A percentile compares a stretch with the other conserved stretches of the same genome.
These are phyloP conservation scores for Eremochloa ophiuroides DNA, from an alignment of 176 grass and related monocot species.

Conservation along the genomic window DNA sequence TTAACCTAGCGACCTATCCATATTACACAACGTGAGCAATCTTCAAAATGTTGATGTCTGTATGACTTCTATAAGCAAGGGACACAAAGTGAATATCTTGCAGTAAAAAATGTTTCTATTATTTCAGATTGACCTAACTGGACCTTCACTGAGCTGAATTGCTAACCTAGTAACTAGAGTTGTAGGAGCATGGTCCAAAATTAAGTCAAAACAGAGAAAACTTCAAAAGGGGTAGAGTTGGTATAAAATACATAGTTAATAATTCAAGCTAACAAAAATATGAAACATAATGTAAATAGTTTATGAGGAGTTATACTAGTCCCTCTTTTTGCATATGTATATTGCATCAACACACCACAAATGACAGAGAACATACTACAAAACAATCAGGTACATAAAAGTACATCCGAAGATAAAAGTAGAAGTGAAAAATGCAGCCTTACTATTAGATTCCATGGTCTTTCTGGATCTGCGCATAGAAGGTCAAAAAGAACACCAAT, in stretches of 20 bases:
- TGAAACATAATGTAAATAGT: background rate
- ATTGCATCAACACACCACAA: background rate
- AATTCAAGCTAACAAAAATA: background rate
- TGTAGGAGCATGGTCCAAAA: background rate
- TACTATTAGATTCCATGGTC: constrained; percentile 97
- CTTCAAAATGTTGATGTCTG: background rate
- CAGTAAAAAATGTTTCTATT: background rate
- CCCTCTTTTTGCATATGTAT: background rate
- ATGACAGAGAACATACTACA: background rate
- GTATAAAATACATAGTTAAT: background rate
- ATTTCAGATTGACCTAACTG: background rate
- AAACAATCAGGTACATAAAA: background rate
- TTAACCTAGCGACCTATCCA: background rate
- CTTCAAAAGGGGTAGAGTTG: background rate
- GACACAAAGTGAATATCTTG: background rate
- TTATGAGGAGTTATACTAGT: background rate
- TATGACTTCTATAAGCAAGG: background rate
- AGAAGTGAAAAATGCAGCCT: constrained; percentile 22
- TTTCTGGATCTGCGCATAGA: constrained; percentile 89
- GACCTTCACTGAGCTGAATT: background rate
- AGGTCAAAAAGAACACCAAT: constrained; percentile 95
- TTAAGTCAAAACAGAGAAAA: background rate
- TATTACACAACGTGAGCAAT: background rate
- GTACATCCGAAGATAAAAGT: background rate
- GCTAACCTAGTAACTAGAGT: background rate